Base-by-base conservation (phyloP, 257 asterid genomes). In the Leonotis leonurus region DNA sequence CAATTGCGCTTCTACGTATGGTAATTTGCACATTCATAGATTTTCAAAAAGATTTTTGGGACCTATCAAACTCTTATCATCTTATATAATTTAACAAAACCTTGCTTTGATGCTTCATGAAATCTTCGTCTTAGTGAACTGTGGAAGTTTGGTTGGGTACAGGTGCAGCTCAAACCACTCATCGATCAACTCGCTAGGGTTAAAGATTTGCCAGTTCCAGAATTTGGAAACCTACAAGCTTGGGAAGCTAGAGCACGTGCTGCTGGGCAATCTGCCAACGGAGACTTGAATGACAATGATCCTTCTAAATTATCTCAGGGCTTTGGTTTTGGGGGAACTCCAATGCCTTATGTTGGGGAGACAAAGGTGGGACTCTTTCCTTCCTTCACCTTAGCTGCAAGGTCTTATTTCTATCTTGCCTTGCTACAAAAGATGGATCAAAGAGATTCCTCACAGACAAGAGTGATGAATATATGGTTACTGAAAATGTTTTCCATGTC, bases 281-380 rank as follows among this genome's bases (percentile, higher is more conserved):
- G 93, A 30, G 96, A 82, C 52, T 69, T 49, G 32, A 69, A 75
- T 71, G 73, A 65, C 45, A 70, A 59, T 70, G 96, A 89, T 63
- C 83, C 86, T 60, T 84, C 94, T 52, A 85, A 72, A 71, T 76
- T 83, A 56, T 65, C 81, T 6, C 85, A 77, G 56, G 96, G 95
- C 30, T 77, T 82, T 29, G 85, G 85, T 57, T 86, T 78, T 77
- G 90, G 98, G 35, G 91, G 87, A 73, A 86, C 97, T 74, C 97
- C 97, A 37, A 85, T 93, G 99, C 98, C 95, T 18, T 83, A 75
- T 58, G 71, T 88, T 55, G 99, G 97, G 68, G 95, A 89, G 72
- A 85, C 97, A 29, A 87, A 93, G 95, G 98, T 86, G 37, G 25
- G n/a, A n/a, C n/a, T n/a, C n/a, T n/a, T n/a, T n/a, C n/a, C n/a